Conservation (phyloP, 441 rosid species). For the Gossypium armourianum region DNA sequence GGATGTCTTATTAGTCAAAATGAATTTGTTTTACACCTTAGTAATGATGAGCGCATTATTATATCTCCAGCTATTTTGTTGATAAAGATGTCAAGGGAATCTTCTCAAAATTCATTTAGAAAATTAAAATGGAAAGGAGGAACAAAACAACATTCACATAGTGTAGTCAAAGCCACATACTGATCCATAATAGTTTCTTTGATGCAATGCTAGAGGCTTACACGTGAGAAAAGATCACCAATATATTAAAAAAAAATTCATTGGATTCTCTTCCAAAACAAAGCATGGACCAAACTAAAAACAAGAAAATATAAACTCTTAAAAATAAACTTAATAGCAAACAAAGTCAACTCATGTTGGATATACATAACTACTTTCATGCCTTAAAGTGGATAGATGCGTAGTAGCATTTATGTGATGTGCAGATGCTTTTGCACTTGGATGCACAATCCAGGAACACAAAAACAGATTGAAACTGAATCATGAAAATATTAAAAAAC, state of each 20-base stretch:
- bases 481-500: neutral
- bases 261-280: neutral
- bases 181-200: neutral
- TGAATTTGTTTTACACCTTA: neutral
- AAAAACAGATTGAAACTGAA: neutral
- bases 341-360: neutral
- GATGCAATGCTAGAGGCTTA: slow-evolving; percentile 18
- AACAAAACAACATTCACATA: neutral
- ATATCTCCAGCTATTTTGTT: neutral
- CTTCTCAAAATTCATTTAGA: neutral
- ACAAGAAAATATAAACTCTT: neutral
- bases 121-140: slow-evolving; percentile 14
- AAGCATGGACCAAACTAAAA: neutral
- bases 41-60: slow-evolving; percentile 15
- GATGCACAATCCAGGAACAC: neutral
- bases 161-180: neutral
- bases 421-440: neutral
- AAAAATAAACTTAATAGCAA: neutral
- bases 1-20: neutral
- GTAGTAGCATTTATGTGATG: neutral
- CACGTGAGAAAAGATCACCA: neutral
- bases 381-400: neutral
- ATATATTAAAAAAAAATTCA: no score
- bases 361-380: neutral
- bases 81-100: slow-evolving; percentile 4